phyloP scores from a whole-genome alignment of 768 basidiomycete species.

The Serpula lacrymans region DNA sequence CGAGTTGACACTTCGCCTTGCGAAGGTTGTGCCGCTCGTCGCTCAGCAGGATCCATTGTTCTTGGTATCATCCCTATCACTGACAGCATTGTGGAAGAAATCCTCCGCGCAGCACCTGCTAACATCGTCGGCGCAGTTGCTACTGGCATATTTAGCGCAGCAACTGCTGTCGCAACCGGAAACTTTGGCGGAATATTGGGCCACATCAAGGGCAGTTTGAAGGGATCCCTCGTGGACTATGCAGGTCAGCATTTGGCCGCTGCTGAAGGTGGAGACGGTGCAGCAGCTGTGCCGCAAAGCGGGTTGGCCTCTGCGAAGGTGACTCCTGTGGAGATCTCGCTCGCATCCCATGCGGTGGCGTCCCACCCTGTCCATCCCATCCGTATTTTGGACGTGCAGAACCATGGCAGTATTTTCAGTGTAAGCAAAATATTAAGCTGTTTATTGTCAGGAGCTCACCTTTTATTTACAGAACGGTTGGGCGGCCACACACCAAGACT shows the following conservation, averaged over 20 bases:
- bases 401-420: constrained; percentile 15
- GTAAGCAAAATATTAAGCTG: constrained; percentile 9
- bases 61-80: constrained; percentile 24
- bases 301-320: constrained; percentile 9
- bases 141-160: no score
- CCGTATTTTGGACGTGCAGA: constrained; percentile 20
- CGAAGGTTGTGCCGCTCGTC: constrained; percentile 19
- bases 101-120: constrained; percentile 15
- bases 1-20: constrained; percentile 21
- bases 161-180: no score
- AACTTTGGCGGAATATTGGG: constrained; percentile 11
- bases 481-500: no score
- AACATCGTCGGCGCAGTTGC: background rate
- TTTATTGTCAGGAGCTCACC: background rate
- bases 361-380: constrained; percentile 13
- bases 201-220: constrained; percentile 12
- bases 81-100: constrained; percentile 15
- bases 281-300: background rate
- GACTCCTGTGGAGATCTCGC: constrained; percentile 16
- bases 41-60: constrained; percentile 13
- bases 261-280: constrained; percentile 12
- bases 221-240: constrained; percentile 15
- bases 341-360: constrained; percentile 21
- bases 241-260: constrained; percentile 11
- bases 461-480: no score